Conservation (phyloP, 257 asterid species). For the Catharanthus roseus region DNA sequence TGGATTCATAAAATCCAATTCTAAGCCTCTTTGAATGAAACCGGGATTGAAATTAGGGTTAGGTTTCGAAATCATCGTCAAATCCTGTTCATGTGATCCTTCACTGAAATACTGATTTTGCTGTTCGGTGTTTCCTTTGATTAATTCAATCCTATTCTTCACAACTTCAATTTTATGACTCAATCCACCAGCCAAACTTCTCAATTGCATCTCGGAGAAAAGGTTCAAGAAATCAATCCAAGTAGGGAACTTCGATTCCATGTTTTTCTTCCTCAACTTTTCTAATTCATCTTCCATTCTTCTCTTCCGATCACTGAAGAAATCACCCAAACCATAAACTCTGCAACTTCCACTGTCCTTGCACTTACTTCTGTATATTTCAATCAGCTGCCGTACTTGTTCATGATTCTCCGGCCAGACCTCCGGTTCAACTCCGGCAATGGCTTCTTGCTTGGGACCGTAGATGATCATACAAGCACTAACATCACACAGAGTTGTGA, state of each 20-base stretch:
- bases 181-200: constrained; percentile 26
- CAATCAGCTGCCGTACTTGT: constrained; percentile 33
- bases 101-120: background rate
- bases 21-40: constrained; percentile 22
- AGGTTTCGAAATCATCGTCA: constrained; percentile 1
- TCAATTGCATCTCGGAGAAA: constrained; percentile 28
- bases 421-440: constrained; percentile 22
- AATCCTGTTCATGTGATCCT: background rate
- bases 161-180: constrained; percentile 17
- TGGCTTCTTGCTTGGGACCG: constrained; percentile 33
- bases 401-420: constrained; percentile 48
- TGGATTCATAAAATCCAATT: constrained; percentile 17
- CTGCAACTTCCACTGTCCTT: constrained; percentile 30
- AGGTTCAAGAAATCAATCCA: constrained; percentile 20
- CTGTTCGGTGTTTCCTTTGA: constrained; percentile 14
- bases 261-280: constrained; percentile 30
- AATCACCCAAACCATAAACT: constrained; percentile 38
- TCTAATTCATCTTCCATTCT: constrained; percentile 44
- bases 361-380: constrained; percentile 37
- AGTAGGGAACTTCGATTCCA: constrained; percentile 46
- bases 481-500: constrained; percentile 68
- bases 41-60: background rate
- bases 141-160: constrained; percentile 26
- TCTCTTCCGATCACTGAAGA: constrained; percentile 35
- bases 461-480: constrained; percentile 57